Percentiles rank a stretch among this genome's conserved stretches.
Conservation (phyloP, 768 basidiomycete species). For the Pleurotus tuoliensis region DNA sequence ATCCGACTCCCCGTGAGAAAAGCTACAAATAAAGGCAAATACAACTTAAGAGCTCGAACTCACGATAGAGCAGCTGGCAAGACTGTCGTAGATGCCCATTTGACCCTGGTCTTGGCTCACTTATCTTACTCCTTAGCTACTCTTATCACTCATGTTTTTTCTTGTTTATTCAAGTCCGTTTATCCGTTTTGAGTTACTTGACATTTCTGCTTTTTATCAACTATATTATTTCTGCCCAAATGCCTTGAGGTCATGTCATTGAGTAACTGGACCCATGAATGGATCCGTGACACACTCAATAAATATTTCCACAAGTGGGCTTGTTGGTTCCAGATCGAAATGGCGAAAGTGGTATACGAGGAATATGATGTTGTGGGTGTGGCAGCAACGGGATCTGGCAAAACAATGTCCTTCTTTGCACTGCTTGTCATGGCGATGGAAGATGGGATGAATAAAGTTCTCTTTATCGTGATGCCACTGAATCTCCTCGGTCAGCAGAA, state of each 20-base stretch:
- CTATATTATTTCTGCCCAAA: no score
- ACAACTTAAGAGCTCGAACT: no score
- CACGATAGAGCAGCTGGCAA: no score
- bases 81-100: no score
- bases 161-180: no score
- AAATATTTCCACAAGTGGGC: constrained; percentile 12
- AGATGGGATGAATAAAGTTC: constrained; percentile 14
- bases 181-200: no score
- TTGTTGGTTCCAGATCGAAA: constrained; percentile 14
- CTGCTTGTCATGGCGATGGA: constrained; percentile 15
- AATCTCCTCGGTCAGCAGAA: constrained; percentile 28
- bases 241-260: background rate
- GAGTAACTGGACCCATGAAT: background rate
- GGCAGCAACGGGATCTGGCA: constrained; percentile 18
- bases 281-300: constrained; percentile 9
- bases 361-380: constrained; percentile 16
- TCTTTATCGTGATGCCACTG: constrained; percentile 24
- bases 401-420: constrained; percentile 18
- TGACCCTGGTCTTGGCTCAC: no score
- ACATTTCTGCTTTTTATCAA: no score
- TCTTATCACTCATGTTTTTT: no score
- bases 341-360: constrained; percentile 8
- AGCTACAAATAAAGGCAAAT: no score
- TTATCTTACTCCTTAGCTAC: no score
- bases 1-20: no score